Evolutionary conservation across 2,329 filamentous ascomycete genomes (phyloP).

Genomic region (Meredithiella fracta): DNA sequence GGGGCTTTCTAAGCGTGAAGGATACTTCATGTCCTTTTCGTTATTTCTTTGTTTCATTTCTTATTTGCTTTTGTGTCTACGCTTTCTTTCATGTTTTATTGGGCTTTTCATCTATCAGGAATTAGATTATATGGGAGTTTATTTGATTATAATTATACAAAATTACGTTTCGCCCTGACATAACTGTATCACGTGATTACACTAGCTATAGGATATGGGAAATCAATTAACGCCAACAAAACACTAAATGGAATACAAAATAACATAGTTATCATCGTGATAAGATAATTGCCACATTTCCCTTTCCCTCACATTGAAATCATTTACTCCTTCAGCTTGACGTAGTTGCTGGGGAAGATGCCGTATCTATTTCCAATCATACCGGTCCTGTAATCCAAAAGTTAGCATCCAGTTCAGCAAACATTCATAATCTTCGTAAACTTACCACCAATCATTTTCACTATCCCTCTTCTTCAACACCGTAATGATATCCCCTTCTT

Average conservation of each 20-base stretch:
- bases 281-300: neutral
- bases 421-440: slow-evolving; percentile 16
- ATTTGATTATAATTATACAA: neutral
- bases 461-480: slow-evolving; percentile 89
- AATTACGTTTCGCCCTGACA: neutral
- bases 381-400: slow-evolving; percentile 50
- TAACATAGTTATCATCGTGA: neutral
- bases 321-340: slow-evolving; percentile 43
- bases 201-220: too few species aligned
- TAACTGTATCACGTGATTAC: too few species aligned
- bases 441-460: slow-evolving; percentile 85
- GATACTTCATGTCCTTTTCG: too few species aligned
- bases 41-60: too few species aligned
- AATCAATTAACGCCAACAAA: slow-evolving; percentile 13
- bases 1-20: too few species aligned
- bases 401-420: neutral
- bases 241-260: slow-evolving; percentile 5
- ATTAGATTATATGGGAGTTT: neutral
- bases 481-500: slow-evolving; percentile 96
- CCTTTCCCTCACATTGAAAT: slow-evolving; percentile 9
- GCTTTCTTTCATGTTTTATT: neutral
- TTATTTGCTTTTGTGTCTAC: neutral
- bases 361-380: slow-evolving; percentile 70
- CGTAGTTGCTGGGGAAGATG: slow-evolving; percentile 79
- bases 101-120: neutral